phyloP scores from a whole-genome alignment of 2,329 filamentous ascomycete species.

The Xylaria hypoxylon region DNA sequence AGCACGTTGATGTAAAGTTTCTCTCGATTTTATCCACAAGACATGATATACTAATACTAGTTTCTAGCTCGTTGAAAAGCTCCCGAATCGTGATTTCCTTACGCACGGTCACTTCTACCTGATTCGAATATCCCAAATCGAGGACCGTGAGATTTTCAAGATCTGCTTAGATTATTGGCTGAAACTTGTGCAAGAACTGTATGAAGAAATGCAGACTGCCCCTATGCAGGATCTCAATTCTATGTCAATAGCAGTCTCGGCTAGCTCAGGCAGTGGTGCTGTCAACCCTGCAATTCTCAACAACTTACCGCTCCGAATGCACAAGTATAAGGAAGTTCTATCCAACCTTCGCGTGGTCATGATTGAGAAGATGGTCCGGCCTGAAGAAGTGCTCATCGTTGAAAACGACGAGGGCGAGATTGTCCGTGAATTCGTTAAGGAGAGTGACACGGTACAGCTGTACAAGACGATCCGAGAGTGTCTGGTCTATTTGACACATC shows the following conservation, averaged over 20 bases:
- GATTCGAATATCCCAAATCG: conserved; percentile 97
- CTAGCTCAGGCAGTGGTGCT: conserved; percentile 80
- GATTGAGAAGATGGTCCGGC: conserved; percentile 99
- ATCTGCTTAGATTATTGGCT: conserved; percentile 99
- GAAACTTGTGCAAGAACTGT: conserved; percentile 95
- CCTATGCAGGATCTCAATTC: conserved; percentile 95
- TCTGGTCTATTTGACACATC: conserved; percentile 94
- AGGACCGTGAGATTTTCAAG: conserved; percentile 99
- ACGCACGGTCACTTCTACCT: conserved; percentile 98
- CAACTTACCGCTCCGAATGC: conserved; percentile 94
- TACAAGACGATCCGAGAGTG: conserved; percentile 99
- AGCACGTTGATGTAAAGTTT: conserved; percentile 79
- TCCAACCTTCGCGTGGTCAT: conserved; percentile 96
- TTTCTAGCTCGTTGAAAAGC: conserved; percentile 85
- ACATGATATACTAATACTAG: conserved; percentile 37
- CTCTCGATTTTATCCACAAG: neutral
- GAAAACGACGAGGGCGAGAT: conserved; percentile 99
- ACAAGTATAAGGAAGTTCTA: conserved; percentile 95
- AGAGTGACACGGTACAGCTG: conserved; percentile 97
- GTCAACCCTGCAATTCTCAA: conserved; percentile 86
- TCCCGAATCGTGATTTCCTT: conserved; percentile 94
- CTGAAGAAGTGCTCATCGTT: conserved; percentile 98
- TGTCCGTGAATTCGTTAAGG: conserved; percentile 98
- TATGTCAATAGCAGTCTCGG: conserved; percentile 78
- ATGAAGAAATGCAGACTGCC: conserved; percentile 98